Conservation (phyloP, 73 alveolate species). For the Paramecium pentaurelia region DNA sequence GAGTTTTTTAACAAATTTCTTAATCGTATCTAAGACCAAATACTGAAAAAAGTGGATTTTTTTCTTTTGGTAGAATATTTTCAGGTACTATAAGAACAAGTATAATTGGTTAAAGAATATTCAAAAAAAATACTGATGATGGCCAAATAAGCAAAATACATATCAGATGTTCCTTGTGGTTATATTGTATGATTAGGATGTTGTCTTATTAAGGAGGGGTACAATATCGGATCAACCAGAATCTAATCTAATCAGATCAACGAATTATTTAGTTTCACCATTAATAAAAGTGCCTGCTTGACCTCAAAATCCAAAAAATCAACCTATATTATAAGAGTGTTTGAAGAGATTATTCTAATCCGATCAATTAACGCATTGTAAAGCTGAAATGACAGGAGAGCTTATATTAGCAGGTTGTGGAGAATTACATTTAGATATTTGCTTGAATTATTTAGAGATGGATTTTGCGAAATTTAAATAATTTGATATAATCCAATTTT, state of each 20-base stretch:
- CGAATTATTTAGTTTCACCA: too few species aligned
- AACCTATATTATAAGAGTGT: constrained; percentile 97
- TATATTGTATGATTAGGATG: constrained; percentile 76
- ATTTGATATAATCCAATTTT: constrained; percentile 95
- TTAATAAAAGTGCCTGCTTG: constrained; percentile 76
- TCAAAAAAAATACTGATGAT: constrained; percentile 83
- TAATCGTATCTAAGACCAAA: too few species aligned
- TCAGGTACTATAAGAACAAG: constrained; percentile 90
- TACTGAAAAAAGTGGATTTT: constrained; percentile 69
- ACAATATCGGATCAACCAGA: not conserved
- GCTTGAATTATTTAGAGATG: constrained; percentile 93
- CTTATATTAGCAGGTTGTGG: constrained; percentile 92
- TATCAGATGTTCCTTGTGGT: constrained; percentile 85
- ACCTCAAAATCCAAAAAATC: constrained; percentile 92
- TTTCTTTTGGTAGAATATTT: constrained; percentile 94
- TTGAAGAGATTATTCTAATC: constrained; percentile 95
- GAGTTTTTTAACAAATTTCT: constrained; percentile 62
- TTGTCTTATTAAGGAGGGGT: constrained; percentile 49
- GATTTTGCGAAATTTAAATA: constrained; percentile 94
- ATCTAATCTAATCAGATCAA: too few species aligned
- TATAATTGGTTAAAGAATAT: constrained; percentile 79
- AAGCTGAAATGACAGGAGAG: constrained; percentile 71
- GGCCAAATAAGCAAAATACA: constrained; percentile 67
- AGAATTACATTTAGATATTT: constrained; percentile 96
- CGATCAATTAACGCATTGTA: constrained; percentile 93